phyloP scores from a whole-genome alignment of 2,329 filamentous ascomycete genomes.

The Fusarium circinatum region DNA sequence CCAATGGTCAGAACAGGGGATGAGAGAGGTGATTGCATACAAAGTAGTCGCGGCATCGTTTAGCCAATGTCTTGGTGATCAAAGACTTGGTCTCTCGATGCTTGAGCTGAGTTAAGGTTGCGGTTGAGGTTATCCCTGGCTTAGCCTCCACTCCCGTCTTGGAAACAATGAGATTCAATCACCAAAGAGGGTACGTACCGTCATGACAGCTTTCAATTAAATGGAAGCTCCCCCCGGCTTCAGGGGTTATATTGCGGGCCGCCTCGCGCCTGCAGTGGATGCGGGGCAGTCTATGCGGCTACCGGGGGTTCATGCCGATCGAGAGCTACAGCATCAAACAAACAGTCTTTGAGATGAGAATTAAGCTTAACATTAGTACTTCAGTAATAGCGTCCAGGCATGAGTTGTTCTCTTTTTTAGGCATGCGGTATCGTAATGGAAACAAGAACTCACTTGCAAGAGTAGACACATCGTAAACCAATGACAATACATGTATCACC shows the following conservation, averaged over 20 bases:
- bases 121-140: constrained; percentile 1
- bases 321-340: neutral
- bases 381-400: neutral
- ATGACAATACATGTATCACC: neutral
- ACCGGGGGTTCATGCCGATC: constrained; percentile 19
- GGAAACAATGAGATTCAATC: constrained; percentile 2
- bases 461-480: neutral
- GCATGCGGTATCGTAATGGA: too few relatives aligned
- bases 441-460: neutral
- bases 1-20: neutral
- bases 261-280: constrained; percentile 13
- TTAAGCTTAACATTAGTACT: neutral
- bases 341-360: neutral
- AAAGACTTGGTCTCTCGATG: constrained; percentile 17
- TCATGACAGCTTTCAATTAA: constrained; percentile 33
- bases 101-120: neutral
- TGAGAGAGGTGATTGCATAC: constrained; percentile 50
- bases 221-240: constrained; percentile 1
- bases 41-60: constrained; percentile 64
- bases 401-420: too few relatives aligned
- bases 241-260: constrained; percentile 24
- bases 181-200: constrained; percentile 38
- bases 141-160: neutral
- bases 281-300: constrained; percentile 32
- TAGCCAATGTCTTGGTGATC: constrained; percentile 18